Conservation (phyloP, 306 rosid species). For the Ormosia semicastrata region DNA sequence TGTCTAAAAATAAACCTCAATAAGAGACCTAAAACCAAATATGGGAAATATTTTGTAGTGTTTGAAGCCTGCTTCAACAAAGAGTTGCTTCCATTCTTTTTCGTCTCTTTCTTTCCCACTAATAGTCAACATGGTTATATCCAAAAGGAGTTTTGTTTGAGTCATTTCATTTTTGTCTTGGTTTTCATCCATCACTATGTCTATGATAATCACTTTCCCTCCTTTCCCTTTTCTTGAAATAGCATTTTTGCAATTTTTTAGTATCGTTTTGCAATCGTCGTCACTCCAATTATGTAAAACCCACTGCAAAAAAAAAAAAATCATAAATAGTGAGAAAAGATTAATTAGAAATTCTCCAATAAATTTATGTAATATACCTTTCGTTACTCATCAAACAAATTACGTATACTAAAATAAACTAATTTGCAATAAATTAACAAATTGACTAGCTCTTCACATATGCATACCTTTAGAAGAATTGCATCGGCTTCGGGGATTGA, state of each 20-base stretch:
- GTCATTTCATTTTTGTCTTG: conserved; percentile 14
- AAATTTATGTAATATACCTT: no score
- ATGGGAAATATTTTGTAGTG: conserved; percentile 28
- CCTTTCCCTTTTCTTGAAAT: conserved; percentile 5
- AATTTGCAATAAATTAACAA: no score
- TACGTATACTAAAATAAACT: no score
- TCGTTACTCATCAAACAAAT: no score
- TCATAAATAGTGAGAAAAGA: no score
- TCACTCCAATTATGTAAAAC: conserved; percentile 28
- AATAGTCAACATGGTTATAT: conserved; percentile 32
- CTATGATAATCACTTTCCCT: conserved; percentile 41
- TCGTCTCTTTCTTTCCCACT: conserved; percentile 22
- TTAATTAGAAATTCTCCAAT: no score
- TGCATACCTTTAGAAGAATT: conserved; percentile 22
- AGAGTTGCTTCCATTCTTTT: conserved; percentile 41
- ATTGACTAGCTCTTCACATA: no score
- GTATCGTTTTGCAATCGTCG: conserved; percentile 31
- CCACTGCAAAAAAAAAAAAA: not conserved
- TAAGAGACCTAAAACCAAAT: conserved; percentile 41
- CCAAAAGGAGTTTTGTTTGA: conserved; percentile 27
- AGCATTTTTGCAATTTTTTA: conserved; percentile 30
- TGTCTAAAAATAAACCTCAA: conserved; percentile 41
- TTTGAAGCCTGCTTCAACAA: conserved; percentile 42
- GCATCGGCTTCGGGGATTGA: conserved; percentile 25
- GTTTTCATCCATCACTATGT: conserved; percentile 29